Percentiles rank a stretch among this genome's conserved stretches.
Conservation (phyloP, 768 basidiomycete genomes). For the Collybia sordida region DNA sequence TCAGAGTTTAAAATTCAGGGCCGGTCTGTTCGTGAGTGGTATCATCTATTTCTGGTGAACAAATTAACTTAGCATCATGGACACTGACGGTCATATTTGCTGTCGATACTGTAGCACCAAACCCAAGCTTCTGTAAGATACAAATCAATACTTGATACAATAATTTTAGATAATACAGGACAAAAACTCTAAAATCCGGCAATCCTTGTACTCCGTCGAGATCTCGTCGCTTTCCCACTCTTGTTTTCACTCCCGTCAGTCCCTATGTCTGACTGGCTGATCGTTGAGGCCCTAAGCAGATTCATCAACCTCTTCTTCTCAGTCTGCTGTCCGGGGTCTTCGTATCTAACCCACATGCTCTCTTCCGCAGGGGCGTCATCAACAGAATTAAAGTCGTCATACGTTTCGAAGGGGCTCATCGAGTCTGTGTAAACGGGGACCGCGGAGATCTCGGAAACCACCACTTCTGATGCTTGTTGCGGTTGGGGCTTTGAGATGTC, state of each 20-base stretch:
- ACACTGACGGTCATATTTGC: too few relatives aligned
- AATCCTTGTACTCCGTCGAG: conserved; percentile 18
- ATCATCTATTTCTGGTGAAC: too few relatives aligned
- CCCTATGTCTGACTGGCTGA: conserved; percentile 16
- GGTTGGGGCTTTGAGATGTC: conserved; percentile 29
- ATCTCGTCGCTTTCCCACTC: conserved; percentile 15
- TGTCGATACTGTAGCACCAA: too few relatives aligned
- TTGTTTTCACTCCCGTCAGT: conserved; percentile 22
- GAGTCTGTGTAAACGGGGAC: conserved; percentile 18
- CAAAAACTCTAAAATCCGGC: conserved; percentile 11
- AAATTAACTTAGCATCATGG: too few relatives aligned
- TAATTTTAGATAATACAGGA: too few relatives aligned
- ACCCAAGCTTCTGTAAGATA: too few relatives aligned
- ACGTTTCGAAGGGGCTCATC: conserved; percentile 23
- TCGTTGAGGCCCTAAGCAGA: conserved; percentile 35
- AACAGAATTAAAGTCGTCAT: conserved; percentile 27
- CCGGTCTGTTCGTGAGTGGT: too few relatives aligned
- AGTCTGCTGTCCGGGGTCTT: conserved; percentile 62
- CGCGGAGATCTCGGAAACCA: conserved; percentile 18
- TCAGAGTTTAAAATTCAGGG: too few relatives aligned
- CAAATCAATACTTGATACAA: too few relatives aligned
- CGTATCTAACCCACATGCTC: conserved; percentile 61
- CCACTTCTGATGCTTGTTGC: conserved; percentile 34
- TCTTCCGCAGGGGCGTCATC: conserved; percentile 33
- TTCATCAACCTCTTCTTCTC: conserved; percentile 59